Evolutionary conservation across 1,284 basidiomycete genomes (phyloP).

Genomic region (Chondrostereum purpureum): DNA sequence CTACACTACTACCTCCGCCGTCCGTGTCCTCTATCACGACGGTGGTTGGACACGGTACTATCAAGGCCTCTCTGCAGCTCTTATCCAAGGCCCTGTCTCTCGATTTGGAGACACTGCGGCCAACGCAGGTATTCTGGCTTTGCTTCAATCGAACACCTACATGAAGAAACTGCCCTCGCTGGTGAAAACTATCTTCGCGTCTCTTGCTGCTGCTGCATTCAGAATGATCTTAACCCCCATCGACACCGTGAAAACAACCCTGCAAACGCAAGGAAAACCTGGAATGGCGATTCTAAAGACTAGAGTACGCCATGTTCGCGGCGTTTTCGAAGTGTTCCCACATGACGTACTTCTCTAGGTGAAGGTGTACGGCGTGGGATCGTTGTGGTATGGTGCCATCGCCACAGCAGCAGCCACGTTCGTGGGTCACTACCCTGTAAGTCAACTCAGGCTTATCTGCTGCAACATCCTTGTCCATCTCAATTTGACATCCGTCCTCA

Average conservation of each 20-base stretch:
- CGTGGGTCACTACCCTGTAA: constrained; percentile 79
- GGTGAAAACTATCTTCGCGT: constrained; percentile 68
- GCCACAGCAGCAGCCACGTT: constrained; percentile 89
- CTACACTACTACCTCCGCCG: constrained; percentile 60
- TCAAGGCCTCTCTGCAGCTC: constrained; percentile 74
- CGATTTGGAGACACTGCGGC: constrained; percentile 89
- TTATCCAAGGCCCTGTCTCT: constrained; percentile 71
- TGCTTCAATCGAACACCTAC: constrained; percentile 64
- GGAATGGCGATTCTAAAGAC: constrained; percentile 61
- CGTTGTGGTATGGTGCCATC: constrained; percentile 82
- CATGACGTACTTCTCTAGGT: constrained; percentile 41
- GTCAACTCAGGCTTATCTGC: constrained; percentile 14
- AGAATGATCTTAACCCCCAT: constrained; percentile 82
- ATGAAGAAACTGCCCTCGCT: constrained; percentile 55
- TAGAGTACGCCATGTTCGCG: constrained; percentile 42
- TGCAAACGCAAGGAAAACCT: constrained; percentile 78
- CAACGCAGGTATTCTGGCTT: constrained; percentile 73
- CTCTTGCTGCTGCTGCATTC: constrained; percentile 67
- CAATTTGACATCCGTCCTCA: no score
- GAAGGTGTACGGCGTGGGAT: constrained; percentile 65
- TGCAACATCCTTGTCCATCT: no score
- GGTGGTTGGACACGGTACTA: constrained; percentile 82
- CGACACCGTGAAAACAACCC: constrained; percentile 87
- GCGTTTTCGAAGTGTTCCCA: no score
- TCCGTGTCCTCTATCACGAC: constrained; percentile 62